These are phyloP conservation scores for Triglochin maritima DNA, from an alignment of 106 monocot genomes.

Conservation along the genomic window DNA sequence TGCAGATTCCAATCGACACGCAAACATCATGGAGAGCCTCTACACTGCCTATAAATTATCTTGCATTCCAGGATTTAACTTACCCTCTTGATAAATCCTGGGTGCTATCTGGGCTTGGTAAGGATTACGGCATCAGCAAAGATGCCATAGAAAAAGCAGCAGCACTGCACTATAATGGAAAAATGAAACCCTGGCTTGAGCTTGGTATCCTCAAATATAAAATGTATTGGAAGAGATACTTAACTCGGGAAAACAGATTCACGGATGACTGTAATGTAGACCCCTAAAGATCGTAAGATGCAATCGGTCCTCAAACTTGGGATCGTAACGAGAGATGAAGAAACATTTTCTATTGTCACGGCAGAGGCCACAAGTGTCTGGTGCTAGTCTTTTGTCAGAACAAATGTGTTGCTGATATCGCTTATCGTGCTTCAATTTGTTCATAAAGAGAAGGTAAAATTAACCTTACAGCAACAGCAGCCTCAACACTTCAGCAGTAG, in stretches of 20 bases:
- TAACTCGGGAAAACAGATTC: conserved; percentile 27
- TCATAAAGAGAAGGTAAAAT: too few relatives aligned
- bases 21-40: conserved; percentile 34
- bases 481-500: too few relatives aligned
- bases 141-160: conserved; percentile 19
- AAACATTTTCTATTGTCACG: too few relatives aligned
- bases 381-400: too few relatives aligned
- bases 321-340: too few relatives aligned
- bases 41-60: conserved; percentile 37
- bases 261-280: conserved; percentile 68
- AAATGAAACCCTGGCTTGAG: conserved; percentile 84
- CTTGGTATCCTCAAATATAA: conserved; percentile 51
- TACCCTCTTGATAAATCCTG: conserved; percentile 33
- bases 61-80: conserved; percentile 31
- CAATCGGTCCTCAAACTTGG: too few relatives aligned
- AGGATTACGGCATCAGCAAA: conserved; percentile 24
- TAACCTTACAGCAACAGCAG: too few relatives aligned
- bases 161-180: conserved; percentile 56
- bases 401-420: too few relatives aligned
- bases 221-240: conserved; percentile 47
- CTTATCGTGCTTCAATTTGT: too few relatives aligned
- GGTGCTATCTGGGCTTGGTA: conserved; percentile 49
- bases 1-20: conserved; percentile 25
- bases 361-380: too few relatives aligned
- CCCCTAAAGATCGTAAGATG: conserved; percentile 8